A percentile compares a stretch with the other conserved stretches of the same genome.
Conservation (phyloP, 1,284 basidiomycete genomes). For the Ceratobasidium sp. region DNA sequence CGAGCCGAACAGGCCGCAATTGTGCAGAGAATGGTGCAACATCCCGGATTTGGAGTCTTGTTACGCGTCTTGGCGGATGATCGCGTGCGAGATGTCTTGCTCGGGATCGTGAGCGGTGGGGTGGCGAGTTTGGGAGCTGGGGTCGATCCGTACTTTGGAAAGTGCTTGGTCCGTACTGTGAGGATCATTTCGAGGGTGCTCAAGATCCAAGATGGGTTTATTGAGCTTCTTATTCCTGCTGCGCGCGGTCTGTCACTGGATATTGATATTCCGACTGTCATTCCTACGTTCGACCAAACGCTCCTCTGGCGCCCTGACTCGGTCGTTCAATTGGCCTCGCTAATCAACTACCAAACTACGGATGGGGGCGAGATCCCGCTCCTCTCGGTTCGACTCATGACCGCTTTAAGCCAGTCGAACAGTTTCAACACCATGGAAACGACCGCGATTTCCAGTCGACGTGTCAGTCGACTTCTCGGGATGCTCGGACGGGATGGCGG, state of each 20-base stretch:
- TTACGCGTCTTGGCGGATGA: conserved; percentile 79
- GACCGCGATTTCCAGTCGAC: conserved; percentile 69
- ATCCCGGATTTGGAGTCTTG: conserved; percentile 92
- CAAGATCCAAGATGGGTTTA: conserved; percentile 89
- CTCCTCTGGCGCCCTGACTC: conserved; percentile 82
- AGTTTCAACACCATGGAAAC: conserved; percentile 68
- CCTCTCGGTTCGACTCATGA: conserved; percentile 84
- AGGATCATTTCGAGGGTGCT: conserved; percentile 87
- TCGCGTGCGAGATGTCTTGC: conserved; percentile 76
- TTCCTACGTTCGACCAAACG: conserved; percentile 78
- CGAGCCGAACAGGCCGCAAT: conserved; percentile 35
- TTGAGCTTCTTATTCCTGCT: conserved; percentile 86
- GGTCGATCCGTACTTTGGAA: conserved; percentile 76
- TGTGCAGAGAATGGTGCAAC: conserved; percentile 57
- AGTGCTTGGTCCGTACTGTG: conserved; percentile 84
- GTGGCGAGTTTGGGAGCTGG: conserved; percentile 82
- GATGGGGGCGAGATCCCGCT: conserved; percentile 81
- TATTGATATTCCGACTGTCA: conserved; percentile 70
- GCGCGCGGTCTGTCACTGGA: conserved; percentile 62
- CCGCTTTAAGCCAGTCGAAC: conserved; percentile 70
- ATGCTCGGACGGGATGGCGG: conserved; percentile 67
- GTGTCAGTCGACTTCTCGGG: conserved; percentile 48
- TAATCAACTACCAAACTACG: conserved; percentile 73
- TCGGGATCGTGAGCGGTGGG: conserved; percentile 84
- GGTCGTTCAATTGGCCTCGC: conserved; percentile 87